Base-by-base conservation (phyloP, 805 yeast genomes). In the Kockiozyma suomiensis region DNA sequence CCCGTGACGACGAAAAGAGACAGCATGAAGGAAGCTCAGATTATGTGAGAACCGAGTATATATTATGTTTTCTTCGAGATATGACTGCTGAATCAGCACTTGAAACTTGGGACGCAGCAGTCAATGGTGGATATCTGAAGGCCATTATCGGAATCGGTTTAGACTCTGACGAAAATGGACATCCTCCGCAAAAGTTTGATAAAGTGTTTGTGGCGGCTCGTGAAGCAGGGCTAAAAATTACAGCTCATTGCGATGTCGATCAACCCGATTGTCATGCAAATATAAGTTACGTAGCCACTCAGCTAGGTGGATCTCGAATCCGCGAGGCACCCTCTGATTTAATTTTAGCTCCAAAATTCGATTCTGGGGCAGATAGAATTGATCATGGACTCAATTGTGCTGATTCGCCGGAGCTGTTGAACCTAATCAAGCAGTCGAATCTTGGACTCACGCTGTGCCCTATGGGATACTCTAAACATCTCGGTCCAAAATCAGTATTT, bases 151-250 rank as follows among this genome's bases (percentile, higher is more conserved):
- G 92, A 1, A 71, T 89, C 64, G 96, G 96, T 7, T 77, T 89
- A 48, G 94, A 88, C 71, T 87, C 94, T 1, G 76, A 90, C 38
- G 96, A 89, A 71, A 81, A 76, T 62, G 90, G 89, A 33, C 85
- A 85, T 74, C 92, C 92, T n/a, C 93, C 96, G 7, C 79, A 81
- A 49, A 69, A 85, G 47, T 89, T 88, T 69, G 75, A 74, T 12
- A 87, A 85, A 45, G 85, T 90, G 71, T 89, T 85, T 70, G 67
- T 72, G 3, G 68, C 70, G 13, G 79, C 87, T 15, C 43, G 62
- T 6, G 25, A 59, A 26, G 50, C 56, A 7, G 59, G 59, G 17
- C 46, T 35, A 21, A 48, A 54, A 32, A 54, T 59, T 21, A 54
- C 58, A 2, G 56, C 58, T 17, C 62, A 59, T 32, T 58, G 61